These are phyloP conservation scores for Stephanodiscus minutulus DNA, from an alignment of 108 stramenopile genomes.

Conservation along the genomic window DNA sequence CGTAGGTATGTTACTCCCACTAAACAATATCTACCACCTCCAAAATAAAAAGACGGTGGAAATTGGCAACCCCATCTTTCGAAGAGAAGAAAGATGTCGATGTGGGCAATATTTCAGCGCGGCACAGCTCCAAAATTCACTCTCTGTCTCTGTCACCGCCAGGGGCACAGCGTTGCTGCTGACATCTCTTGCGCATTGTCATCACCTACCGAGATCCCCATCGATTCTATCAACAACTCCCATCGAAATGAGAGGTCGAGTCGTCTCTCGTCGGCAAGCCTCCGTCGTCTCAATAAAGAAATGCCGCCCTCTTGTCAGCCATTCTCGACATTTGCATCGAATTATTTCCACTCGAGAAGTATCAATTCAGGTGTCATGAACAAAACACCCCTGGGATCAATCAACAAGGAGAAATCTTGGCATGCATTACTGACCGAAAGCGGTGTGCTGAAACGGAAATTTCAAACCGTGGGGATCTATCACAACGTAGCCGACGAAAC, in stretches of 20 bases:
- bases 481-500: constrained; percentile 87
- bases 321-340: not conserved
- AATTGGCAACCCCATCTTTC: too few relatives aligned
- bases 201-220: not conserved
- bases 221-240: not conserved
- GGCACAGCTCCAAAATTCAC: not conserved
- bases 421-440: too few relatives aligned
- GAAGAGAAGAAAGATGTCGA: not conserved
- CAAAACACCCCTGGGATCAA: too few relatives aligned
- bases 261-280: not conserved
- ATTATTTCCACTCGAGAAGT: too few relatives aligned
- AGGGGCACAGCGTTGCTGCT: not conserved
- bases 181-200: constrained; percentile 2
- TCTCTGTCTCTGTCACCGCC: not conserved
- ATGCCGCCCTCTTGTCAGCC: too few relatives aligned
- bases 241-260: not conserved
- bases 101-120: not conserved
- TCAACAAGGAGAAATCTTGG: not conserved
- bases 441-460: constrained; percentile 31
- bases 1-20: too few relatives aligned
- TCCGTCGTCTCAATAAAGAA: not conserved
- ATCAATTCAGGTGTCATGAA: too few relatives aligned
- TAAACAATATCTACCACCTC: too few relatives aligned
- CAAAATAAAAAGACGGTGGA: too few relatives aligned
- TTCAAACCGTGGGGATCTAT: constrained; percentile 75